phyloP scores from a whole-genome alignment of 768 basidiomycete species.

The Amanita exitialis region DNA sequence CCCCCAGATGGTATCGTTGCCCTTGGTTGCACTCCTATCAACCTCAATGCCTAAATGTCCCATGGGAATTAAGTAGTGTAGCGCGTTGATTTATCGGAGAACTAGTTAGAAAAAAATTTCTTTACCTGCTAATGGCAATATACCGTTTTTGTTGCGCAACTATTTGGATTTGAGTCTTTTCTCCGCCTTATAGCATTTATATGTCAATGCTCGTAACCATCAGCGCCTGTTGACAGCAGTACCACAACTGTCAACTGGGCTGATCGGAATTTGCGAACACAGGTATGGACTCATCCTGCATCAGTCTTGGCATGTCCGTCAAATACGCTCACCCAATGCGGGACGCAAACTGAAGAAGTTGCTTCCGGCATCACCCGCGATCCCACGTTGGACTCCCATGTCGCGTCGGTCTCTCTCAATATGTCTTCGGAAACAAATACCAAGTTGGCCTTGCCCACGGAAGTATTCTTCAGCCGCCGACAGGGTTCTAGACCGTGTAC shows the following conservation, averaged over 20 bases:
- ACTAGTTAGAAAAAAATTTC: neutral
- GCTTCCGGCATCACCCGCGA: neutral
- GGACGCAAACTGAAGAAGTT: no score
- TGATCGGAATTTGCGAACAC: no score
- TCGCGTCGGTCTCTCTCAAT: neutral
- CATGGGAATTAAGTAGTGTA: neutral
- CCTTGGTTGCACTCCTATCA: slow-evolving; percentile 20
- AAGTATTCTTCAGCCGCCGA: neutral
- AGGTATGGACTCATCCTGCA: no score
- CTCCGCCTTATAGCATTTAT: no score
- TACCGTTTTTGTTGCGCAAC: neutral
- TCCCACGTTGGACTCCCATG: neutral
- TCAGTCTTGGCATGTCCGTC: neutral
- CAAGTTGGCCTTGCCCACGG: neutral
- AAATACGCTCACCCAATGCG: neutral
- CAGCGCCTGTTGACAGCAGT: no score
- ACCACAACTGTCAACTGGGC: no score
- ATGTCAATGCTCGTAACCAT: no score
- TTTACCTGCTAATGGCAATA: neutral
- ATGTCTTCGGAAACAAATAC: neutral
- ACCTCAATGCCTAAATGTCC: slow-evolving; percentile 14
- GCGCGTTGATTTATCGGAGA: neutral
- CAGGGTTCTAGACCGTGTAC: no score
- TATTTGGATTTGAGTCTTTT: no score
- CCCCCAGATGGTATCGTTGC: slow-evolving; percentile 17